Conservation (phyloP, 805 yeast species). For the Lipomyces spencermartinsiae region DNA sequence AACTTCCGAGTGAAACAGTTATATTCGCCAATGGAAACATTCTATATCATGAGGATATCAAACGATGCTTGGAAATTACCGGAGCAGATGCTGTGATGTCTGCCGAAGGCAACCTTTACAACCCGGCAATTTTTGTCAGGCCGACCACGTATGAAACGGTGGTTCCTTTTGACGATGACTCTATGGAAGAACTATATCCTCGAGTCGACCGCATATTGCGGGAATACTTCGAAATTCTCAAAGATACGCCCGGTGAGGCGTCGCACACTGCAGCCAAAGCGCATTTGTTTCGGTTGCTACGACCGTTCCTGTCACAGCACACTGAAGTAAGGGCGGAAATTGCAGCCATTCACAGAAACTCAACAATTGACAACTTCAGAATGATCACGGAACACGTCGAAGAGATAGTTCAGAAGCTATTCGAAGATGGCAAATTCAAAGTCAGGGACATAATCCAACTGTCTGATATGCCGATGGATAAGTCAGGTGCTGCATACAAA, state of each 20-base stretch:
- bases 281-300: conserved; percentile 84
- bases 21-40: conserved; percentile 95
- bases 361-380: conserved; percentile 56
- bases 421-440: conserved; percentile 56
- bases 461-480: conserved; percentile 57
- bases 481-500: conserved; percentile 84
- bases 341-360: conserved; percentile 57
- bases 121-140: conserved; percentile 80
- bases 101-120: conserved; percentile 92
- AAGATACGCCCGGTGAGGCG: conserved; percentile 66
- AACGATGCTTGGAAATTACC: conserved; percentile 67
- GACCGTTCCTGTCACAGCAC: conserved; percentile 78
- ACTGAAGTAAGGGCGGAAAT: conserved; percentile 78
- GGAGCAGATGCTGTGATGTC: conserved; percentile 93
- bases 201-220: conserved; percentile 82
- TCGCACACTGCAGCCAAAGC: conserved; percentile 86
- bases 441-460: conserved; percentile 64
- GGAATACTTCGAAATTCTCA: conserved; percentile 87
- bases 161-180: conserved; percentile 46
- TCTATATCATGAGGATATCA: conserved; percentile 84
- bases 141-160: conserved; percentile 11
- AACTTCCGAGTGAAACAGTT: conserved; percentile 80
- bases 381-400: conserved; percentile 71
- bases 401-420: conserved; percentile 63
- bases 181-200: conserved; percentile 73